Evolutionary conservation across 208 protist species (phyloP), one percentile per base, ranked within the genome.

Genomic region (Leishmania braziliensis): DNA sequence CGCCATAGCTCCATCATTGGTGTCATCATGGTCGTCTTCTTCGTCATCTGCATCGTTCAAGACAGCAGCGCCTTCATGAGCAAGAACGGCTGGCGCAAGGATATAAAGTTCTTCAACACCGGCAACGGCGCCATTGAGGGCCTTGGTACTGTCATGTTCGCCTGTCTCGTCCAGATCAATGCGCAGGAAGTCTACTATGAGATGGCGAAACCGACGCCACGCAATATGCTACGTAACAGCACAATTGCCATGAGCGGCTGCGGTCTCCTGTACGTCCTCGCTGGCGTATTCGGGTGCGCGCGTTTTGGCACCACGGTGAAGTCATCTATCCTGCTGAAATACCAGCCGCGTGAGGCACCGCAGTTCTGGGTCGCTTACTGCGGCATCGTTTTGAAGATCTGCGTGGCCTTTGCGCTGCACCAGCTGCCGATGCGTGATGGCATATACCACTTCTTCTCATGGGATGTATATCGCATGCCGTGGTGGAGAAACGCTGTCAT

Each of bases 371-470:
- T 92, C 26, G 82, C 86, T 36, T 96, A 92, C 83, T 84, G 89
- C 53, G 90, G 86, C 39, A 88, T 96, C 54, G 76, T 93, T 39
- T 39, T 97, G 48, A 96, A 95, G 84, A 77, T 96, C 33, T 95
- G 91, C 76, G 89, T 94, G 0, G 93, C 84, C 36, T 96, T 89
- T 60, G 88, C 82, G 14, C 77, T 96, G 26, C 87, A 92, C 77
- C 83, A 89, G 81, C 72, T 93, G 16, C 90, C 91, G 2, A 84
- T 88, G 74, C 91, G 93, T 43, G 90, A 95, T 48, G 85, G 82
- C 46, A 23, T 94, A 20, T 95, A 93, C 84, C 82, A 93, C 62
- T 79, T 90, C 70, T 71, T 93, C 16, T 78, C 77, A 10, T 88
- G 78, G 87, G 88, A 92, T 53, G 84, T 88, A 18, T 84, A 93